Percentiles rank a stretch among this genome's conserved stretches.
Evolutionary conservation across 805 yeast species (phyloP).

Genomic region (Pichia rugopelliculosa): DNA sequence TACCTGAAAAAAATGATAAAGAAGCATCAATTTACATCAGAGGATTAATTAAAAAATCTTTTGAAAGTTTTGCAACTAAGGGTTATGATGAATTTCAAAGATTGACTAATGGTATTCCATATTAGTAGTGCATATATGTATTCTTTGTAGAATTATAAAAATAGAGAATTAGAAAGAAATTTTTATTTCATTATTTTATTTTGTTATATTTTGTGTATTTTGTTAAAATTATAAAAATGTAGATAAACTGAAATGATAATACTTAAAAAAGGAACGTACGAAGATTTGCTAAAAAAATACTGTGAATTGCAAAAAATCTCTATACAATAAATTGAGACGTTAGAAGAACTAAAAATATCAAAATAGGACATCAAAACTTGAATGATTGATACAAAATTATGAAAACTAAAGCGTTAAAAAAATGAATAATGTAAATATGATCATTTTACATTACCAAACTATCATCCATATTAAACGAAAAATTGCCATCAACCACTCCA

Average conservation of each 20-base stretch:
- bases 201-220: background rate
- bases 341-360: background rate
- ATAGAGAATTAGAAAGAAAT: too few relatives aligned
- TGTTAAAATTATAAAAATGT: background rate
- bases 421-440: too few relatives aligned
- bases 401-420: background rate
- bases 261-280: background rate
- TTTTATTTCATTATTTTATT: background rate
- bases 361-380: background rate
- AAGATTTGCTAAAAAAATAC: background rate
- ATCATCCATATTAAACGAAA: constrained; percentile 9
- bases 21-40: constrained; percentile 80
- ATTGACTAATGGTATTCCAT: constrained; percentile 94
- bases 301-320: too few relatives aligned
- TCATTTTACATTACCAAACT: constrained; percentile 8
- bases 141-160: background rate
- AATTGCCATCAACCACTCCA: constrained; percentile 4
- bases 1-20: constrained; percentile 66
- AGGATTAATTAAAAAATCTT: constrained; percentile 67
- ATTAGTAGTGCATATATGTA: constrained; percentile 30
- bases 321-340: too few relatives aligned
- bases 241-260: background rate
- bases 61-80: constrained; percentile 82
- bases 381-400: background rate
- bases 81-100: constrained; percentile 98